A percentile compares a stretch with the other conserved stretches of the same genome.
Conservation (phyloP, 352 stramenopile species). For the Pythium phragmitis region DNA sequence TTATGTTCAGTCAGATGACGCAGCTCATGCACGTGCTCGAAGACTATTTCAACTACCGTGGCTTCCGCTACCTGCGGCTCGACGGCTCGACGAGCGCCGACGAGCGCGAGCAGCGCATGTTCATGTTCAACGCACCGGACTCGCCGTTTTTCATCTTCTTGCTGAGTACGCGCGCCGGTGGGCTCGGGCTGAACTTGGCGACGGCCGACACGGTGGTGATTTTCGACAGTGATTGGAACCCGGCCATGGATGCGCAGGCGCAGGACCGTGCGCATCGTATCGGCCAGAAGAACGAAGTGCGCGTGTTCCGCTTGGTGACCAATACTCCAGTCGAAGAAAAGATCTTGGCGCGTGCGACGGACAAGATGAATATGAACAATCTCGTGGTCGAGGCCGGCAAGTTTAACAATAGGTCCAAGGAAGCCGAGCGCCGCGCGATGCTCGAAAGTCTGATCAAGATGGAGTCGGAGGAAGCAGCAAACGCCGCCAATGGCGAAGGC, state of each 20-base stretch:
- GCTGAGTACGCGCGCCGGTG: conserved; percentile 96
- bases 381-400: conserved; percentile 88
- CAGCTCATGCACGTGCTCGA: conserved; percentile 90
- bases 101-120: conserved; percentile 97
- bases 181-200: conserved; percentile 97
- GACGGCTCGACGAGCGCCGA: conserved; percentile 96
- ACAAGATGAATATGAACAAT: conserved; percentile 94
- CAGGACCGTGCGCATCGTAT: conserved; percentile 92
- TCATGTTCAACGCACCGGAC: conserved; percentile 95
- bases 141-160: conserved; percentile 96
- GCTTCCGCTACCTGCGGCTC: conserved; percentile 95
- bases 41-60: conserved; percentile 88
- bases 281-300: conserved; percentile 90
- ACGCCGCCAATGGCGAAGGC: conserved; percentile 52
- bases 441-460: conserved; percentile 88
- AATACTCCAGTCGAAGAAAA: conserved; percentile 89
- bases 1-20: conserved; percentile 92
- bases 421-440: conserved; percentile 81
- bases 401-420: conserved; percentile 87
- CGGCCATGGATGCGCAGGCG: conserved; percentile 93
- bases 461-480: conserved; percentile 81
- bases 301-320: conserved; percentile 83
- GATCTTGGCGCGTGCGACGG: conserved; percentile 80
- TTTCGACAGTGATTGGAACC: conserved; percentile 99
- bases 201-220: conserved; percentile 99